phyloP scores from a whole-genome alignment of 257 asterid species.

The Fraxinus anomala region DNA sequence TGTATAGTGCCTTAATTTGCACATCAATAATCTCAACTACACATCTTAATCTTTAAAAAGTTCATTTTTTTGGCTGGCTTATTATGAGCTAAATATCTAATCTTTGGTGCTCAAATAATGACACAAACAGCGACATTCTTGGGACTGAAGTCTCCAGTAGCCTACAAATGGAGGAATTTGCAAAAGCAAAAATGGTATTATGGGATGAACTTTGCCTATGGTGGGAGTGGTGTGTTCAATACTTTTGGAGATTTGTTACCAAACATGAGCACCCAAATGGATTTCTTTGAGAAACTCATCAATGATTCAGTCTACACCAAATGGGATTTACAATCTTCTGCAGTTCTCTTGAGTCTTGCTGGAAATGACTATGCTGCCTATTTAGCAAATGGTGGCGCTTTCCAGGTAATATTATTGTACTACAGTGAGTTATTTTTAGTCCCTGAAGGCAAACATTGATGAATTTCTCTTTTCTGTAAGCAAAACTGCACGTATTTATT shows the following conservation, averaged over 20 bases:
- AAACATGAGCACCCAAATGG: slow-evolving; percentile 78
- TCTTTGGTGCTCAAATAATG: neutral
- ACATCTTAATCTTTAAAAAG: neutral
- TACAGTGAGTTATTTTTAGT: neutral
- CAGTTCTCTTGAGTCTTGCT: slow-evolving; percentile 55
- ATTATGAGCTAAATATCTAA: neutral
- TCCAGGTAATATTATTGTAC: slow-evolving; percentile 42
- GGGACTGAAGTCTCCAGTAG: slow-evolving; percentile 67
- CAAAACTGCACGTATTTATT: too few species aligned
- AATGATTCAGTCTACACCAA: slow-evolving; percentile 42
- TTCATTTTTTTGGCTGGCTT: neutral
- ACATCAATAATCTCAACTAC: too few species aligned
- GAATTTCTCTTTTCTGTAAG: neutral
- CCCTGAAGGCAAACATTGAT: neutral
- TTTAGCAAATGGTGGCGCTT: slow-evolving; percentile 48
- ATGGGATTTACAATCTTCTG: slow-evolving; percentile 52
- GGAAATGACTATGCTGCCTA: slow-evolving; percentile 74
- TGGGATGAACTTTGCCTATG: slow-evolving; percentile 87
- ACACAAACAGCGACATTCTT: slow-evolving; percentile 60
- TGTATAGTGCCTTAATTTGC: too few species aligned
- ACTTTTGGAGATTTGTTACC: slow-evolving; percentile 50
- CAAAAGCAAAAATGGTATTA: slow-evolving; percentile 38
- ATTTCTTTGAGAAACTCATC: slow-evolving; percentile 51
- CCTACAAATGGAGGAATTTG: slow-evolving; percentile 62
- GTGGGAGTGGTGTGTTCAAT: slow-evolving; percentile 92